phyloP scores from a whole-genome alignment of 257 asterid species.

The Ehretia macrophylla region DNA sequence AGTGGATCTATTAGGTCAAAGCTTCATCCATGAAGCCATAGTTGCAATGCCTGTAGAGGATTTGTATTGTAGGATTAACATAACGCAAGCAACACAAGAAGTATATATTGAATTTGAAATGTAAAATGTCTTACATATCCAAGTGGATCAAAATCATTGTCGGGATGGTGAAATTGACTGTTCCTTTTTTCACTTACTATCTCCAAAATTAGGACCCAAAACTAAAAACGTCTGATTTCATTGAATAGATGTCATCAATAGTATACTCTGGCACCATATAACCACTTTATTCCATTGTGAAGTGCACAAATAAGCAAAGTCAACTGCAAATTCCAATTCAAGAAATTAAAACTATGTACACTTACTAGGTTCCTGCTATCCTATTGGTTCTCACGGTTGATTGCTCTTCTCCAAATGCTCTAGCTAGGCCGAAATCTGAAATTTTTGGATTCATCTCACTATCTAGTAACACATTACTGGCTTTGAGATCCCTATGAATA shows the following conservation, averaged over 20 bases:
- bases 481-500: slow-evolving; percentile 34
- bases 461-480: slow-evolving; percentile 32
- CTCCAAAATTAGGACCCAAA: slow-evolving; percentile 40
- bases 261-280: slow-evolving; percentile 48
- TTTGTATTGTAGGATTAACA: not conserved
- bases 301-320: not conserved
- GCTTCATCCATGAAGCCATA: slow-evolving; percentile 31
- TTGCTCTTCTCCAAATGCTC: slow-evolving; percentile 10
- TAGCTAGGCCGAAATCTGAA: slow-evolving; percentile 31
- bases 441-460: slow-evolving; percentile 28
- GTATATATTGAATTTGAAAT: not conserved
- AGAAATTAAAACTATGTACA: slow-evolving; percentile 2
- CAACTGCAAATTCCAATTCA: not conserved
- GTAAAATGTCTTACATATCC: slow-evolving; percentile 29
- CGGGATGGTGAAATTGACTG: slow-evolving; percentile 17
- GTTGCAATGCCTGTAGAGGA: slow-evolving; percentile 28
- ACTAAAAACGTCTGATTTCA: slow-evolving; percentile 44
- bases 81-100: not conserved
- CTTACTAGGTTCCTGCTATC: slow-evolving; percentile 15
- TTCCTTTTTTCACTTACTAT: slow-evolving; percentile 34
- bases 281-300: slow-evolving; percentile 19
- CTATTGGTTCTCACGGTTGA: slow-evolving; percentile 6
- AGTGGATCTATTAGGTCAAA: slow-evolving; percentile 24
- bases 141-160: slow-evolving; percentile 24
- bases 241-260: slow-evolving; percentile 24